Evolutionary conservation across 306 rosid genomes (phyloP).

Genomic region (Castanea sativa): DNA sequence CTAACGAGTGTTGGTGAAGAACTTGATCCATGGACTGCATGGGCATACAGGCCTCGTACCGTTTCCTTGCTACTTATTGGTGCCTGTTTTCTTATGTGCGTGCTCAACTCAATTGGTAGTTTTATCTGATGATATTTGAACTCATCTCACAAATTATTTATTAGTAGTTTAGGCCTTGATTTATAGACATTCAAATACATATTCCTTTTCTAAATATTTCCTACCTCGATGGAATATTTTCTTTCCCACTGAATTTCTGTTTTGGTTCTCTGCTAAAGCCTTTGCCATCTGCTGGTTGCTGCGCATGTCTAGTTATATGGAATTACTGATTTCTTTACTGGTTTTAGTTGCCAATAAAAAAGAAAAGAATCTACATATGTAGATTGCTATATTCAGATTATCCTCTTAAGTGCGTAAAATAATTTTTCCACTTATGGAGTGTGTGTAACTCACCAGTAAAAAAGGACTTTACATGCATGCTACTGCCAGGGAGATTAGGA

Average conservation of each 20-base stretch:
- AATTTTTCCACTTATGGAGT: no score
- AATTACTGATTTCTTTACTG: not conserved
- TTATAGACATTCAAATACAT: not conserved
- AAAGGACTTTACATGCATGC: no score
- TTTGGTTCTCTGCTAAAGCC: slow-evolving; percentile 2
- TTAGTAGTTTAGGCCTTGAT: not conserved
- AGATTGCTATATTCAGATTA: not conserved
- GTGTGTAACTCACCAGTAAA: no score
- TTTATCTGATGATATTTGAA: slow-evolving; percentile 6
- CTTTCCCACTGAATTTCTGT: slow-evolving; percentile 1
- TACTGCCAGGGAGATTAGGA: not conserved
- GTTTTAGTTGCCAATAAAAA: not conserved
- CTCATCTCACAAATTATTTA: not conserved
- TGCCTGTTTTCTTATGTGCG: slow-evolving; percentile 98
- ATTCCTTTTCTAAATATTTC: not conserved
- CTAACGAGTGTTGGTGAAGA: slow-evolving; percentile 55
- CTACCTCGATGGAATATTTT: not conserved
- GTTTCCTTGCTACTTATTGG: slow-evolving; percentile 87
- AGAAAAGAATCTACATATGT: not conserved
- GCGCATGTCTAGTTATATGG: not conserved
- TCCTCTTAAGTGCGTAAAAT: no score
- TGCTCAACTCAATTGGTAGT: slow-evolving; percentile 21
- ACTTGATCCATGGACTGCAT: slow-evolving; percentile 99
- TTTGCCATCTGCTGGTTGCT: not conserved
- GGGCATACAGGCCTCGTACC: slow-evolving; percentile 99